Conservation (phyloP, 192 early-diverging fungal genomes). For the Linnemannia zychae region DNA sequence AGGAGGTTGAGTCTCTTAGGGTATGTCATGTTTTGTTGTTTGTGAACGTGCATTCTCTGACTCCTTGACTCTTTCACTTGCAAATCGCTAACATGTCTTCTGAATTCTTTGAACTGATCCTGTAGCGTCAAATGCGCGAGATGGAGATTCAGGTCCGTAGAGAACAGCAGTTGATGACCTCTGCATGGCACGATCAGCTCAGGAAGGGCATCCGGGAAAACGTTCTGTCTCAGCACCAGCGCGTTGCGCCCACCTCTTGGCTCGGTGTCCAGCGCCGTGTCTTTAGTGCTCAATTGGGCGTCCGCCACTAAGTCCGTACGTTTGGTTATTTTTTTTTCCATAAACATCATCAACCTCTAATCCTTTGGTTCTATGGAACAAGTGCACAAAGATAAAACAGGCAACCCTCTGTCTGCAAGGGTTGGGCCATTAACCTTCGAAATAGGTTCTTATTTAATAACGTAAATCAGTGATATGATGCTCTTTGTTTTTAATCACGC, state of each 20-base stretch:
- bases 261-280: constrained; percentile 60
- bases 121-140: constrained; percentile 78
- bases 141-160: constrained; percentile 76
- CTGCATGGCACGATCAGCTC: constrained; percentile 81
- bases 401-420: too few species aligned
- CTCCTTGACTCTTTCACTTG: neutral
- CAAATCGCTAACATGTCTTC: constrained; percentile 12
- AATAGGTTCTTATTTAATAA: too few species aligned
- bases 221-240: constrained; percentile 52
- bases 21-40: constrained; percentile 13
- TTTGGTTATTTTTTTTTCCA: constrained; percentile 88
- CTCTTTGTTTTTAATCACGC: too few species aligned
- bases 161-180: constrained; percentile 86
- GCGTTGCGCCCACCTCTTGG: constrained; percentile 47
- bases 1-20: constrained; percentile 56
- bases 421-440: too few species aligned
- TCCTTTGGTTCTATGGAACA: too few species aligned
- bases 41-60: neutral
- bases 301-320: constrained; percentile 24
- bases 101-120: constrained; percentile 41
- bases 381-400: too few species aligned
- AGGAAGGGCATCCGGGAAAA: constrained; percentile 66
- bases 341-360: too few species aligned
- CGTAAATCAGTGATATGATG: too few species aligned
- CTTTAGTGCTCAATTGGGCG: constrained; percentile 41